phyloP scores from a whole-genome alignment of 1,139 yeast species.

The Candida labiduridarum region DNA sequence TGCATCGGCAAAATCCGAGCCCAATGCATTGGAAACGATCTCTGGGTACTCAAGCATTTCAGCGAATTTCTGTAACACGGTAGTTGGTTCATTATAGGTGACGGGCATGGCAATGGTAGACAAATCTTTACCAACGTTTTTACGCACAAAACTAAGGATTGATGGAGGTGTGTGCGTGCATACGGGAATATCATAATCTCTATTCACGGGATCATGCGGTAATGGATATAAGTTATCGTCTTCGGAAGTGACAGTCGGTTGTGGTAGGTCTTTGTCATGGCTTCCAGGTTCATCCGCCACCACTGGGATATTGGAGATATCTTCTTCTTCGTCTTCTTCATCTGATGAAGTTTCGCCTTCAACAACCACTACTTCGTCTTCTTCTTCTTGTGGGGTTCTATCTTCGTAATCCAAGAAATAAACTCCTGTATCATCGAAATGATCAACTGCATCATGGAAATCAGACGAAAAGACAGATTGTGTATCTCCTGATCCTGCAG shows the following conservation, averaged over 20 bases:
- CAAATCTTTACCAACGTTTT: conserved; percentile 90
- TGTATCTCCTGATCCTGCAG: conserved; percentile 21
- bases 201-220: conserved; percentile 50
- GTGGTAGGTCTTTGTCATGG: conserved; percentile 12
- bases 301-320: conserved; percentile 5
- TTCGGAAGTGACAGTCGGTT: conserved; percentile 18
- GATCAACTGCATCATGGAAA: conserved; percentile 70
- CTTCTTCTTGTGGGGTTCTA: conserved; percentile 13
- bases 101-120: conserved; percentile 93
- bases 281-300: conserved; percentile 5
- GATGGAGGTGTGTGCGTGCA: conserved; percentile 79
- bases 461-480: conserved; percentile 42
- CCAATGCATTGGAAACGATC: conserved; percentile 63
- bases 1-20: conserved; percentile 34
- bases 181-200: conserved; percentile 63
- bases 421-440: conserved; percentile 45
- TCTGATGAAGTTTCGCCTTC: conserved; percentile 15
- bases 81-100: conserved; percentile 86
- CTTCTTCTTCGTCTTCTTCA: conserved; percentile 21
- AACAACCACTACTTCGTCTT: conserved; percentile 16
- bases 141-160: conserved; percentile 73
- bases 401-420: conserved; percentile 29
- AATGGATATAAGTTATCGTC: conserved; percentile 62
- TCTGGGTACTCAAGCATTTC: conserved; percentile 79
- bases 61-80: conserved; percentile 75